These are phyloP conservation scores for Tolypocladium cylindrosporum DNA, from an alignment of 2,329 filamentous ascomycete species.

Conservation along the genomic window DNA sequence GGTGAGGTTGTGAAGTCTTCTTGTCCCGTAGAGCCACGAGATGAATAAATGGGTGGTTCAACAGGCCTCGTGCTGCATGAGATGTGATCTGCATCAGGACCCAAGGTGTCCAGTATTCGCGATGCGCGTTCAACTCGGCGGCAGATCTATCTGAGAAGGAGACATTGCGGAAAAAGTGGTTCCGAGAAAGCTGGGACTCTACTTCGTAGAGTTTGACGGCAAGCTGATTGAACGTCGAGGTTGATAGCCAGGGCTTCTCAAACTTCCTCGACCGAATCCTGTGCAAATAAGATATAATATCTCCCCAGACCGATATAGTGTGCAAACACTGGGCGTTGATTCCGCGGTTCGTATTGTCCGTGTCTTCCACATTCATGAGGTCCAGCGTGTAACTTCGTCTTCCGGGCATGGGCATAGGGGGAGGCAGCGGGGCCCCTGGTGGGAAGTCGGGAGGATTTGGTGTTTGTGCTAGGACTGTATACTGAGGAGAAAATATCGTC, in stretches of 20 bases:
- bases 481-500: background rate
- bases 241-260: background rate
- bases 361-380: background rate
- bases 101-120: background rate
- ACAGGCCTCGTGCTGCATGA: background rate
- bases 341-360: background rate
- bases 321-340: background rate
- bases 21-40: background rate
- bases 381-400: background rate
- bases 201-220: background rate
- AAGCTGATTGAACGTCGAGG: background rate
- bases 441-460: background rate
- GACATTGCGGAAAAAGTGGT: background rate
- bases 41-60: background rate
- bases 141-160: background rate
- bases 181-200: background rate
- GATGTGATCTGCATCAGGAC: background rate
- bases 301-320: background rate
- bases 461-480: background rate
- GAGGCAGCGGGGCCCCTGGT: background rate
- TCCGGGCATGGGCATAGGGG: background rate
- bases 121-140: background rate
- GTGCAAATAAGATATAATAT: background rate
- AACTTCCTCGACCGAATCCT: background rate
- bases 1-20: background rate